Base-by-base conservation (phyloP, 805 yeast species). In the Maudiozyma serrabonitensis region DNA sequence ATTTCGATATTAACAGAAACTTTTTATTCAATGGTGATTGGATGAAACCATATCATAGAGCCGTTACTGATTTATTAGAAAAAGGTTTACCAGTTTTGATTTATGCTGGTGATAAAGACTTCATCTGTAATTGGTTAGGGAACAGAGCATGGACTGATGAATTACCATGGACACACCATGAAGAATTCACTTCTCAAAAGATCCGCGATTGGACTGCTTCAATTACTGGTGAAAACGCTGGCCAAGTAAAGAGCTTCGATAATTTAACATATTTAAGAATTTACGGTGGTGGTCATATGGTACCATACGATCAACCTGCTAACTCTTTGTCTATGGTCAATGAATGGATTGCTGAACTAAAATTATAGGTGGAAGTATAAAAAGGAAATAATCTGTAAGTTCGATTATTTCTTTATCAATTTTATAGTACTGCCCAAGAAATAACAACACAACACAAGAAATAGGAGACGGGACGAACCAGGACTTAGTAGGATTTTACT, bases 71-170 rank as follows among this genome's bases (percentile, higher is more conserved):
- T 43, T 70, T 89, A 53, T 76, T 91, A 57, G 89, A 88, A 54
- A 66, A 75, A 23, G 84, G 75, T 11, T 60, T 90, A 46, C 96
- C 96, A 3, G 90, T 89, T 25, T 75, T 91, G 65, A 76, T 91
- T 54, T 91, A 90, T 60, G 96, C 96, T 15, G 98, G 98, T 63
- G 96, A 90, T 71, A 87, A 88, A 71, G 98, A 90, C 69, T 90
- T 82, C 69, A 90, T 90, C 64, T 90, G 97, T 72, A 90, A 91
- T 73, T 90, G 96, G 96, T 76, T 91, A 62, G 98, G 97, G 55
- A 89, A 89, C 67, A 79, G 81, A 62, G 93, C 84, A 15, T 87
- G 96, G 95, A 74, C 91, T 37, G 75, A 85, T 62, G 78, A 71
- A 45, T 75, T 88, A 48, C 85, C 84, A 60, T 85, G 87, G 86